A percentile compares a stretch with the other conserved stretches of the same genome.
Conservation (phyloP, 139 green algal species). For the Chlorella sp. region DNA sequence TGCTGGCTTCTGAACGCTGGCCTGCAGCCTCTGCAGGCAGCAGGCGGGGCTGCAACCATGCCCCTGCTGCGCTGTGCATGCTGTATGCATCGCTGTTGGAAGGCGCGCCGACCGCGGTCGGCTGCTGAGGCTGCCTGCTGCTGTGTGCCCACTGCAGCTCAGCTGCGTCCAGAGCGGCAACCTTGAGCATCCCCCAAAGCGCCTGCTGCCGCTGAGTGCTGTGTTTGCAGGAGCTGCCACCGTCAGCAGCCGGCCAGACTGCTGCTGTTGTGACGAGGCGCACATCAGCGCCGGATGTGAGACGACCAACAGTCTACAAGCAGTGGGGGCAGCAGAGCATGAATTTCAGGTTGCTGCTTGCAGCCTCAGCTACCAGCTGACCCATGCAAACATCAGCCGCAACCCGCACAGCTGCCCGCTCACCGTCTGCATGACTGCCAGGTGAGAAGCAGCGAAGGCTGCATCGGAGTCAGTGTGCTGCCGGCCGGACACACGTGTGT, state of each 20-base stretch:
- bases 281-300: neutral
- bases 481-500: neutral
- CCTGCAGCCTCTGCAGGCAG: neutral
- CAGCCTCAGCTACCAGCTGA: too few species aligned
- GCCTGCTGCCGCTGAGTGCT: neutral
- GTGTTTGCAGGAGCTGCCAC: neutral
- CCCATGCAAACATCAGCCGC: too few species aligned
- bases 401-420: neutral
- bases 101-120: too few species aligned
- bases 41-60: slow-evolving; percentile 1
- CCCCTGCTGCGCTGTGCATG: neutral
- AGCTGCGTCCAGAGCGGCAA: slow-evolving; percentile 6
- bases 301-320: neutral
- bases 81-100: neutral
- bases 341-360: too few species aligned
- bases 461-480: neutral
- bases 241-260: neutral
- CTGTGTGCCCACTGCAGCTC: neutral
- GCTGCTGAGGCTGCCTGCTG: neutral
- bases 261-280: neutral
- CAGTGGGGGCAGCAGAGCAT: neutral
- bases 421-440: neutral
- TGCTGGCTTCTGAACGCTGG: neutral
- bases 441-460: neutral
- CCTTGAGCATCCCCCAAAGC: slow-evolving; percentile 2